These are phyloP conservation scores for Picea glauca DNA, from an alignment of 75 land plant genomes.

Conservation along the genomic window DNA sequence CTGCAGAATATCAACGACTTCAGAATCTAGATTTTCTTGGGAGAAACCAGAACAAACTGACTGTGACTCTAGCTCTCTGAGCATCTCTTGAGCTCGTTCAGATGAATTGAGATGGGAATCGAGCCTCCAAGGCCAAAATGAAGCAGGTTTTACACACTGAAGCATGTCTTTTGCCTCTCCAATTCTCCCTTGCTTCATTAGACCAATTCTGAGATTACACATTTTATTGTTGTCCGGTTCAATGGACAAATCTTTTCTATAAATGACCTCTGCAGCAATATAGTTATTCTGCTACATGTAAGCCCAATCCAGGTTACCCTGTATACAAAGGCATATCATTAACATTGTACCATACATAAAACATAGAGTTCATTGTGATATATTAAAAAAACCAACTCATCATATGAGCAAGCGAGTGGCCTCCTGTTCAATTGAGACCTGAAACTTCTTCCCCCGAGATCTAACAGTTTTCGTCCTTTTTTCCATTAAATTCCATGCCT, in stretches of 20 bases:
- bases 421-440: slow-evolving; percentile 98
- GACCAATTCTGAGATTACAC: slow-evolving; percentile 94
- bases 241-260: slow-evolving; percentile 75
- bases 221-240: slow-evolving; percentile 97
- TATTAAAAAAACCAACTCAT: not conserved
- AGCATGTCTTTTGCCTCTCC: slow-evolving; percentile 78
- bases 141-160: slow-evolving; percentile 62
- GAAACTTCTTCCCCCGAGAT: slow-evolving; percentile 97
- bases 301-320: slow-evolving; percentile 99
- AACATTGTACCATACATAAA: not conserved
- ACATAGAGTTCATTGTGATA: not conserved
- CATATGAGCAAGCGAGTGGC: slow-evolving; percentile 87
- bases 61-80: slow-evolving; percentile 59
- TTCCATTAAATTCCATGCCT: slow-evolving; percentile 96
- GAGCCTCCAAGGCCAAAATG: slow-evolving; percentile 66
- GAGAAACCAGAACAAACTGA: slow-evolving; percentile 13
- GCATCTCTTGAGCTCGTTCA: slow-evolving; percentile 96
- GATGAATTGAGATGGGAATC: slow-evolving; percentile 97
- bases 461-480: slow-evolving; percentile 96
- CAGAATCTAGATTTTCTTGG: slow-evolving; percentile 25
- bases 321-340: slow-evolving; percentile 2
- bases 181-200: slow-evolving; percentile 99
- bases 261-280: slow-evolving; percentile 90
- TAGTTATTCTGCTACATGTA: slow-evolving; percentile 92
- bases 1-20: slow-evolving; percentile 39